phyloP scores from a whole-genome alignment of 2,329 filamentous ascomycete species.

The Cercospora sojina region DNA sequence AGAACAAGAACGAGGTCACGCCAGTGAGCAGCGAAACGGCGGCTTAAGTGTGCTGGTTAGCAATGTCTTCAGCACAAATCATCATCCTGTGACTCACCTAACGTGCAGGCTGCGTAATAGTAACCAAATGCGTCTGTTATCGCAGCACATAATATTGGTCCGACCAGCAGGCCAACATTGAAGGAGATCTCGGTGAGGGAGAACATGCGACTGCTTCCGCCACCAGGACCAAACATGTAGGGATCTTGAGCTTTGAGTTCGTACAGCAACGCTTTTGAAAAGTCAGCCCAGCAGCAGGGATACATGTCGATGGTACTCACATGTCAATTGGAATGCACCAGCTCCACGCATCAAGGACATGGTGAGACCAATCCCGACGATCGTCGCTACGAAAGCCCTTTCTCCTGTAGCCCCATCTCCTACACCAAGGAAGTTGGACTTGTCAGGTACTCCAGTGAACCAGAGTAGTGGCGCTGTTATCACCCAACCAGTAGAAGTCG shows the following conservation, averaged over 20 bases:
- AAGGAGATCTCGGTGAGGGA: slow-evolving; percentile 25
- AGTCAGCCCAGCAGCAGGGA: neutral
- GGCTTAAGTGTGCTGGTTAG: slow-evolving; percentile 2
- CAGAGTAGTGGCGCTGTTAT: slow-evolving; percentile 20
- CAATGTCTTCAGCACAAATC: neutral
- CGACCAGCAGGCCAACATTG: slow-evolving; percentile 20
- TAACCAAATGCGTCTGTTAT: slow-evolving; percentile 22
- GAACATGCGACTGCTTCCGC: slow-evolving; percentile 22
- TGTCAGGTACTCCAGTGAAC: slow-evolving; percentile 24
- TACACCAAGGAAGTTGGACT: slow-evolving; percentile 18
- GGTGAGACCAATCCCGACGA: slow-evolving; percentile 20
- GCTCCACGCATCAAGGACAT: slow-evolving; percentile 20
- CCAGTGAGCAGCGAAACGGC: slow-evolving; percentile 9
- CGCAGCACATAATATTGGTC: slow-evolving; percentile 21
- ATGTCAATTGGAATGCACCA: slow-evolving; percentile 23
- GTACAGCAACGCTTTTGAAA: slow-evolving; percentile 13
- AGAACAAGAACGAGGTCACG: slow-evolving; percentile 20
- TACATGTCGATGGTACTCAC: slow-evolving; percentile 2
- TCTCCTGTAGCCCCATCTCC: slow-evolving; percentile 15
- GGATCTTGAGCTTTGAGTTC: slow-evolving; percentile 19
- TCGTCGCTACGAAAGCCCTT: slow-evolving; percentile 20
- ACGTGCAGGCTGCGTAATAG: slow-evolving; percentile 18
- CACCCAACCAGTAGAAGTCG: slow-evolving; percentile 22
- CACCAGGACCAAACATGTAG: slow-evolving; percentile 21
- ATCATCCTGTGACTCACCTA: slow-evolving; percentile 12